phyloP scores from a whole-genome alignment of 2,329 filamentous ascomycete species.

The Monosporascus ibericus region DNA sequence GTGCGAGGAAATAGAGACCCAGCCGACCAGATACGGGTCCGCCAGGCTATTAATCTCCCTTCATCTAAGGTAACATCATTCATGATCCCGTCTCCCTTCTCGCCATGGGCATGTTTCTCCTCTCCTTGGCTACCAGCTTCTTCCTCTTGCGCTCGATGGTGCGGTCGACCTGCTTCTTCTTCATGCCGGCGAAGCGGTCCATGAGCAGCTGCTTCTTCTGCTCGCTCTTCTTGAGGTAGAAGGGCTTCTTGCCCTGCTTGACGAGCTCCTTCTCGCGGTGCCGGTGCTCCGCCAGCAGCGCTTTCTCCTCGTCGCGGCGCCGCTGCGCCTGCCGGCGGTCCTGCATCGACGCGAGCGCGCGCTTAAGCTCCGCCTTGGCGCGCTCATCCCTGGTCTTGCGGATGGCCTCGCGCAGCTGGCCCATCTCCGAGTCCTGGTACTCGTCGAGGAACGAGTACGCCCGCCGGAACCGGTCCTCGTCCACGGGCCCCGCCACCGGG shows the following conservation, averaged over 20 bases:
- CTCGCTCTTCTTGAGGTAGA: slow-evolving; percentile 88
- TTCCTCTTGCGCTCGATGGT: slow-evolving; percentile 82
- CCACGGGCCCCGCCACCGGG: slow-evolving; percentile 40
- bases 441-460: slow-evolving; percentile 86
- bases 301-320: slow-evolving; percentile 62
- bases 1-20: background rate
- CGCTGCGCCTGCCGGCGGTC: slow-evolving; percentile 66
- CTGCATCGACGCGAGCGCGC: slow-evolving; percentile 71
- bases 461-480: slow-evolving; percentile 55
- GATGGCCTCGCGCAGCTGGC: slow-evolving; percentile 62
- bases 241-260: slow-evolving; percentile 83
- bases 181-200: slow-evolving; percentile 77
- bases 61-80: slow-evolving; percentile 11
- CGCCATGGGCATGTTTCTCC: slow-evolving; percentile 62
- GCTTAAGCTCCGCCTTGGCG: slow-evolving; percentile 57
- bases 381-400: slow-evolving; percentile 39
- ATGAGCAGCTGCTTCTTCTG: slow-evolving; percentile 80
- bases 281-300: slow-evolving; percentile 69
- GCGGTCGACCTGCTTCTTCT: slow-evolving; percentile 75
- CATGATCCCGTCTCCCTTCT: slow-evolving; percentile 32
- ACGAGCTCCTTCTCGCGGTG: slow-evolving; percentile 79
- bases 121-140: slow-evolving; percentile 82
- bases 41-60: slow-evolving; percentile 2
- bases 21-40: too few relatives aligned
- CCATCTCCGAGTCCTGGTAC: slow-evolving; percentile 80